Evolutionary conservation across 139 green algal genomes (phyloP).

Genomic region (Tetradesmus lagerheimii): DNA sequence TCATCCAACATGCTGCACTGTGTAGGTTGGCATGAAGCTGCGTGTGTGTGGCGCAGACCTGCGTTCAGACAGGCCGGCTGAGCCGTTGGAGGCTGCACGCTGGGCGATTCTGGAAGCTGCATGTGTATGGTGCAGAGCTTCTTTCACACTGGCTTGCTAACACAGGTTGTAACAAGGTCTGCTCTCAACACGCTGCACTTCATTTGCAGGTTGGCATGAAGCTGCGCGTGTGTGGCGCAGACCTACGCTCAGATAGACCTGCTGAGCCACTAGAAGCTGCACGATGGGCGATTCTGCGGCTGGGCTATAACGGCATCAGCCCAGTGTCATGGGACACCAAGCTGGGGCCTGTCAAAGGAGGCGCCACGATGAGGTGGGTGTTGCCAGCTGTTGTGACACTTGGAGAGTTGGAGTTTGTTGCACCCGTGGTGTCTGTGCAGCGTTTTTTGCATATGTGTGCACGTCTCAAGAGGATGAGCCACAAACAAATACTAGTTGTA

Average conservation of each 20-base stretch:
- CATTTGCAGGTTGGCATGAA: constrained; percentile 58
- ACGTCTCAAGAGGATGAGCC: no score
- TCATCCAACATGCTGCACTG: background rate
- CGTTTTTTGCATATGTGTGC: no score
- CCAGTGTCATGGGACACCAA: constrained; percentile 49
- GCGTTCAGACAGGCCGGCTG: background rate
- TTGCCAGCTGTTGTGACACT: no score
- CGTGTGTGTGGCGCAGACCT: background rate
- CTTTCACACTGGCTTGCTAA: no score
- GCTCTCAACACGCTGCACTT: no score
- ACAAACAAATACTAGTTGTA: no score
- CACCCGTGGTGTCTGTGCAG: no score
- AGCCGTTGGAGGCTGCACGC: no score
- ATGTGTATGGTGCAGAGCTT: background rate
- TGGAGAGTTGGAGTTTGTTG: no score
- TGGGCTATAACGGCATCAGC: constrained; percentile 60
- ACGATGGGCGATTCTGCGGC: constrained; percentile 38
- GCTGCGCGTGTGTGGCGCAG: constrained; percentile 62
- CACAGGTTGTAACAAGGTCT: no score
- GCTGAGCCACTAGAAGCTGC: constrained; percentile 59
- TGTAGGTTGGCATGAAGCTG: background rate
- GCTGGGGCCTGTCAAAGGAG: constrained; percentile 50
- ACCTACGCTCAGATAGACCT: constrained; percentile 48
- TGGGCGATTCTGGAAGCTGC: no score
- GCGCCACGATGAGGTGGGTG: no score